Conservation (phyloP, 345 rosid genomes). For the Citrus glauca region DNA sequence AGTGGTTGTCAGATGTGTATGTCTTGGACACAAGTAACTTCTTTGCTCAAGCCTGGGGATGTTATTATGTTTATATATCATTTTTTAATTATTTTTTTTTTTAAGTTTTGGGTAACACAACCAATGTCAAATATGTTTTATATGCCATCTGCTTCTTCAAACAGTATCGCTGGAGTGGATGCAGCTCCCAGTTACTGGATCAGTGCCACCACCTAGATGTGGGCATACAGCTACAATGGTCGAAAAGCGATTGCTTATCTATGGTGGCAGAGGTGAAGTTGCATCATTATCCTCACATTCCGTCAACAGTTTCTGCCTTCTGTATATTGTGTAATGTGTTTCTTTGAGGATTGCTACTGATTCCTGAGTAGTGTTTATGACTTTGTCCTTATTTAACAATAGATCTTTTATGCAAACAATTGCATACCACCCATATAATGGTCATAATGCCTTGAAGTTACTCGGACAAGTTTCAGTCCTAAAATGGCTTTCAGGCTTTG, state of each 20-base stretch:
- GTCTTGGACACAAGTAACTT: slow-evolving; percentile 86
- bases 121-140: background rate
- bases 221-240: slow-evolving; percentile 97
- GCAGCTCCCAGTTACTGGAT: slow-evolving; percentile 78
- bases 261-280: slow-evolving; percentile 88
- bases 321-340: background rate
- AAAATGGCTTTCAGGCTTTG: background rate
- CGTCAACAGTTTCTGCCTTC: background rate
- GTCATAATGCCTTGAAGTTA: background rate
- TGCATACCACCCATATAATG: background rate
- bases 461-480: background rate
- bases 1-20: slow-evolving; percentile 96
- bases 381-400: background rate
- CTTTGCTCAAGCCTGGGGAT: slow-evolving; percentile 14
- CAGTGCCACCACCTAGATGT: slow-evolving; percentile 92
- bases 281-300: background rate
- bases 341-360: background rate
- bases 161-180: slow-evolving; percentile 97
- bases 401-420: background rate
- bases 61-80: background rate
- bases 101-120: background rate
- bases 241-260: slow-evolving; percentile 90
- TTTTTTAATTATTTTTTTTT: background rate
- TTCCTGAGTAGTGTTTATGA: background rate
- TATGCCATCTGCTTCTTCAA: slow-evolving; percentile 13